A percentile compares a stretch with the other conserved stretches of the same genome.
Conservation (phyloP, 2,329 filamentous ascomycete genomes). For the Mariannaea sp. region DNA sequence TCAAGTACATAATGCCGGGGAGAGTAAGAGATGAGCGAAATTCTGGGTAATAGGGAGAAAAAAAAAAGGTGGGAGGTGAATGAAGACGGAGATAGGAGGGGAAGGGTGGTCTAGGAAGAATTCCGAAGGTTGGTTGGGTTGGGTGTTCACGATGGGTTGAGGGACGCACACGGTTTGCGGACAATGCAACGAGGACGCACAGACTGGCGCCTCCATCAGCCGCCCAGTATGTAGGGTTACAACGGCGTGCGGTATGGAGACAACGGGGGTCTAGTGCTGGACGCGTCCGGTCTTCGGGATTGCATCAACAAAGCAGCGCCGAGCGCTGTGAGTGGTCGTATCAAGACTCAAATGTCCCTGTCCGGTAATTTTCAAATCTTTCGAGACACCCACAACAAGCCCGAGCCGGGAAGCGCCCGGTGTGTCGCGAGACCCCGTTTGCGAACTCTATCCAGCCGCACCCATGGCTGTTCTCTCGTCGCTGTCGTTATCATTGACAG, state of each 20-base stretch:
- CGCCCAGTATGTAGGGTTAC: conserved; percentile 25
- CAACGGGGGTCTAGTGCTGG: conserved; percentile 26
- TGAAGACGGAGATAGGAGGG: not conserved
- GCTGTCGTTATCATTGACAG: not conserved
- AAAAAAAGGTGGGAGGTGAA: not conserved
- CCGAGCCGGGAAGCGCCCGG: not conserved
- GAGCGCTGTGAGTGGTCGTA: conserved; percentile 3
- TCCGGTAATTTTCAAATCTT: conserved; percentile 4
- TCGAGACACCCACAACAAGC: conserved; percentile 5
- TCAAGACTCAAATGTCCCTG: conserved; percentile 2
- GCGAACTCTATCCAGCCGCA: conserved; percentile 11
- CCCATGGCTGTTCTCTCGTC: too few relatives aligned
- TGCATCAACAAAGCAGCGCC: not conserved
- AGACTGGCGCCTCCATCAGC: conserved; percentile 8
- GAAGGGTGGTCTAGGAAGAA: conserved; percentile 5
- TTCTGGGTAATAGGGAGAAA: not conserved
- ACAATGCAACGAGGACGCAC: conserved; percentile 17
- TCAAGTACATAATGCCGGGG: not conserved
- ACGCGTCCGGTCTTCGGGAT: conserved; percentile 29
- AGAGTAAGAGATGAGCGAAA: not conserved
- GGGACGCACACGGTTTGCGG: conserved; percentile 11
- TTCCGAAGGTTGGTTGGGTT: conserved; percentile 3
- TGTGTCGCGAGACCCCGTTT: not conserved
- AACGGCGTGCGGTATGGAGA: conserved; percentile 11
- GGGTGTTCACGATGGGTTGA: not conserved